A percentile compares a stretch with the other conserved stretches of the same genome.
phyloP scores from a whole-genome alignment of 2,329 filamentous ascomycete species.

The Hortaea werneckii region DNA sequence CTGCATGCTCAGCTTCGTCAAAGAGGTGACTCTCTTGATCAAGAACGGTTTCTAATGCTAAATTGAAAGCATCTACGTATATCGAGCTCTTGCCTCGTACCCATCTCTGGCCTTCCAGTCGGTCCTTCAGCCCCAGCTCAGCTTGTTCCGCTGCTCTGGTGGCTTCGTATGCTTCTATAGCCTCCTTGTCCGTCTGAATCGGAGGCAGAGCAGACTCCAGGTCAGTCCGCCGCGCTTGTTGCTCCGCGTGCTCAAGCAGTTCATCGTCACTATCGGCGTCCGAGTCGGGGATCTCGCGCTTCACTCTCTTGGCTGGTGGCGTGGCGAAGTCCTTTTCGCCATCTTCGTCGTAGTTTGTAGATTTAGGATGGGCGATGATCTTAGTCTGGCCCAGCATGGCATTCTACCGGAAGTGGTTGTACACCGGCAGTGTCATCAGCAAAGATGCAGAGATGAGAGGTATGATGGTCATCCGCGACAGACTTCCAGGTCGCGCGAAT shows the following conservation, averaged over 20 bases:
- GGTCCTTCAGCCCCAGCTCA: slow-evolving; percentile 33
- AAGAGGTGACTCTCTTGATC: slow-evolving; percentile 85
- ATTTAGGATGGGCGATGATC: slow-evolving; percentile 32
- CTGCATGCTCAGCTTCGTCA: slow-evolving; percentile 60
- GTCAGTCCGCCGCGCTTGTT: slow-evolving; percentile 45
- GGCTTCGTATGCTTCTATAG: slow-evolving; percentile 70
- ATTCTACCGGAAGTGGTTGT: slow-evolving; percentile 25
- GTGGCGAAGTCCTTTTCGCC: slow-evolving; percentile 21
- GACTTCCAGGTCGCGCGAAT: too few relatives aligned
- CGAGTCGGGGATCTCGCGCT: slow-evolving; percentile 23
- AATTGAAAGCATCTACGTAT: slow-evolving; percentile 94
- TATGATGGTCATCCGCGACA: too few relatives aligned
- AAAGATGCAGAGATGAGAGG: too few relatives aligned
- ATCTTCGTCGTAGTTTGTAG: slow-evolving; percentile 33
- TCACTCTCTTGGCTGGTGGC: slow-evolving; percentile 31
- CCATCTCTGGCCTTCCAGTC: slow-evolving; percentile 54
- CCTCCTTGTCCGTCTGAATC: slow-evolving; percentile 56
- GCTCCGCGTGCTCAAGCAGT: slow-evolving; percentile 12
- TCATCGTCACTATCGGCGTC: slow-evolving; percentile 24
- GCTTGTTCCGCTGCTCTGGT: slow-evolving; percentile 48
- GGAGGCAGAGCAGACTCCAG: slow-evolving; percentile 62
- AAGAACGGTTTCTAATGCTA: slow-evolving; percentile 80
- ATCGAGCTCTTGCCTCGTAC: slow-evolving; percentile 72
- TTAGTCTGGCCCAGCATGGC: slow-evolving; percentile 35
- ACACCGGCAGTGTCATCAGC: too few relatives aligned